Percentiles rank a stretch among this genome's conserved stretches.
Conservation (phyloP, 306 rosid species). For the Abrus pulchellus region DNA sequence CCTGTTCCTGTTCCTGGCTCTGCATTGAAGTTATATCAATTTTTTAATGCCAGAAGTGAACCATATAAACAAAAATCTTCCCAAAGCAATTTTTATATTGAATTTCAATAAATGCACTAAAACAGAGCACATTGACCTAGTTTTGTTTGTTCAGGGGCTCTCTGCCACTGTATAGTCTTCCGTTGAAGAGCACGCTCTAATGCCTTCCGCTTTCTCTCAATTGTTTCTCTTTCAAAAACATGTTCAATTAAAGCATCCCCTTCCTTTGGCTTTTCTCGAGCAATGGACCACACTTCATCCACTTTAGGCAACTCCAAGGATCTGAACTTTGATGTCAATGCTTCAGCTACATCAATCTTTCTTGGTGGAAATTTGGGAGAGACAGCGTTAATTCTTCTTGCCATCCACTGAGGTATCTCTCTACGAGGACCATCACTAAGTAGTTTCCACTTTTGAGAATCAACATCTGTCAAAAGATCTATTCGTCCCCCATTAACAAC, state of each 20-base stretch:
- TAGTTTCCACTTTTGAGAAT: constrained; percentile 81
- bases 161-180: constrained; percentile 67
- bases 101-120: constrained; percentile 38
- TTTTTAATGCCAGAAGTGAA: constrained; percentile 34
- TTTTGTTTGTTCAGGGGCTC: constrained; percentile 63
- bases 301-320: constrained; percentile 75
- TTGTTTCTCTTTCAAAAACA: constrained; percentile 66
- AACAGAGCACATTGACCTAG: constrained; percentile 62
- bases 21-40: constrained; percentile 59
- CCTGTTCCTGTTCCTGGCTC: constrained; percentile 89
- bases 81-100: constrained; percentile 23
- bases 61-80: constrained; percentile 37
- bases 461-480: constrained; percentile 71
- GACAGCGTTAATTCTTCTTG: constrained; percentile 70
- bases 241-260: constrained; percentile 70
- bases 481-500: constrained; percentile 80
- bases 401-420: constrained; percentile 90
- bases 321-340: constrained; percentile 66
- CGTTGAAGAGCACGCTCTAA: constrained; percentile 65
- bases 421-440: constrained; percentile 81
- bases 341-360: constrained; percentile 69
- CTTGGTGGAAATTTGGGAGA: constrained; percentile 80
- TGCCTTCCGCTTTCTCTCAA: constrained; percentile 75
- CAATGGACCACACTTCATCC: constrained; percentile 82
- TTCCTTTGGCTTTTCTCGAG: constrained; percentile 78